A percentile compares a stretch with the other conserved stretches of the same genome.
These are phyloP conservation scores for Babjeviella inositovora DNA, from an alignment of 805 yeast genomes.

Conservation along the genomic window DNA sequence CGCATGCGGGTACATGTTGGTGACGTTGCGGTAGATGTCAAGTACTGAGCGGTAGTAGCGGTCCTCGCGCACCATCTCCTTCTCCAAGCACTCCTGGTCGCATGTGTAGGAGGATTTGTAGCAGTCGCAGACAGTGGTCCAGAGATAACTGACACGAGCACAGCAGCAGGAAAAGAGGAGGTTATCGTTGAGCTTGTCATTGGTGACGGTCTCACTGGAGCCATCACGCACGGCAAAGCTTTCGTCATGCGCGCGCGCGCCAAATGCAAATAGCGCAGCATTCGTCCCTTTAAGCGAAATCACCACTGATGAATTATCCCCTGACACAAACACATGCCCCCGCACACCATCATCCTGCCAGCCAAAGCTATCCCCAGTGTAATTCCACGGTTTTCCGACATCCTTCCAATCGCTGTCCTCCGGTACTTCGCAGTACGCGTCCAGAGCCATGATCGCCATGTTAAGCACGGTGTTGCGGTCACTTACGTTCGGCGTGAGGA, in stretches of 20 bases:
- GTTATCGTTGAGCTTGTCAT: conserved; percentile 80
- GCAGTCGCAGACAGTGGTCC: conserved; percentile 95
- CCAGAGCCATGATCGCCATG: conserved; percentile 74
- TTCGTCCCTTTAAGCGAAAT: conserved; percentile 85
- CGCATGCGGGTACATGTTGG: conserved; percentile 46
- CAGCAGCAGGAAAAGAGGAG: conserved; percentile 89
- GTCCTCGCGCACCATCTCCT: conserved; percentile 57
- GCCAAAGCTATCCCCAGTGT: conserved; percentile 52
- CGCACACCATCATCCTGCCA: conserved; percentile 80
- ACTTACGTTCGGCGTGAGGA: conserved; percentile 55
- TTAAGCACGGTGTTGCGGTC: conserved; percentile 62
- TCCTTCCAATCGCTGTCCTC: conserved; percentile 69
- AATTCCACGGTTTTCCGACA: conserved; percentile 41
- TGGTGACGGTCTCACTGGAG: conserved; percentile 49
- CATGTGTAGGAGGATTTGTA: conserved; percentile 74
- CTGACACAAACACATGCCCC: conserved; percentile 75
- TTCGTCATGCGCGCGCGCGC: too few species aligned
- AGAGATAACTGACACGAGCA: conserved; percentile 77
- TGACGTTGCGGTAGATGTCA: conserved; percentile 63
- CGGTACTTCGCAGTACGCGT: conserved; percentile 79
- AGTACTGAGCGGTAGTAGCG: conserved; percentile 69
- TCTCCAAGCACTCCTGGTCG: conserved; percentile 74
- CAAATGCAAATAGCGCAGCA: too few species aligned
- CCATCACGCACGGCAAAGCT: conserved; percentile 24
- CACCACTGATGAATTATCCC: conserved; percentile 41